These are phyloP conservation scores for Aspergillus egyptiacus DNA, from an alignment of 495 filamentous ascomycete species.

Conservation along the genomic window DNA sequence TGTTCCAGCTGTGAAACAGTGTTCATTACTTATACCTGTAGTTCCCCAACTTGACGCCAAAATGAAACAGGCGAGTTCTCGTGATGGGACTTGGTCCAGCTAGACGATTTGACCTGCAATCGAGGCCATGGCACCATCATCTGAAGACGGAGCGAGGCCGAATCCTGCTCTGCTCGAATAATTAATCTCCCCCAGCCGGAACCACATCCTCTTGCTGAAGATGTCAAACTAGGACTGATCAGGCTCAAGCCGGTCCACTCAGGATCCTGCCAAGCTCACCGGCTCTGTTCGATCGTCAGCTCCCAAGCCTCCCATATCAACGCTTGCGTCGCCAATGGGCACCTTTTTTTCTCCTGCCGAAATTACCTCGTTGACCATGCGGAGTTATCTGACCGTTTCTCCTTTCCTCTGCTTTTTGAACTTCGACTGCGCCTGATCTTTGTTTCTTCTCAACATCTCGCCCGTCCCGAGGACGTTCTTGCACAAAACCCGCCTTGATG, in stretches of 20 bases:
- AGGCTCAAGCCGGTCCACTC: conserved; percentile 22
- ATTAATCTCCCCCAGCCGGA: background rate
- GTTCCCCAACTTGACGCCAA: too few species aligned
- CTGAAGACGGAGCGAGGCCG: too few species aligned
- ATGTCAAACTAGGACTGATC: conserved; percentile 8
- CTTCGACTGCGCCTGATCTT: background rate
- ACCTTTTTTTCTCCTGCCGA: conserved; percentile 11
- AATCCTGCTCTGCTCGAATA: background rate
- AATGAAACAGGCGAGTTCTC: too few species aligned
- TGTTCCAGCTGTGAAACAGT: too few species aligned
- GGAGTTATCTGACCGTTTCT: conserved; percentile 4
- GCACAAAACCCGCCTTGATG: too few species aligned
- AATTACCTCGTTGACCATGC: conserved; percentile 6
- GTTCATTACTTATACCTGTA: too few species aligned
- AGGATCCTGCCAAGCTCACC: conserved; percentile 31
- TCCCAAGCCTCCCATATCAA: conserved; percentile 26
- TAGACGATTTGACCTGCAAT: too few species aligned
- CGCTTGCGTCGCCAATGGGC: conserved; percentile 23
- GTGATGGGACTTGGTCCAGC: too few species aligned
- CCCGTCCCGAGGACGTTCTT: background rate
- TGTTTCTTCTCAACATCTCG: background rate
- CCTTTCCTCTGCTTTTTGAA: conserved; percentile 1
- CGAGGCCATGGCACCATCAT: too few species aligned
- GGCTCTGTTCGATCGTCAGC: conserved; percentile 27
- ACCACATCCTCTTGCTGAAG: background rate